phyloP scores from a whole-genome alignment of 495 filamentous ascomycete genomes.

The Hypoxylon cercidicola region DNA sequence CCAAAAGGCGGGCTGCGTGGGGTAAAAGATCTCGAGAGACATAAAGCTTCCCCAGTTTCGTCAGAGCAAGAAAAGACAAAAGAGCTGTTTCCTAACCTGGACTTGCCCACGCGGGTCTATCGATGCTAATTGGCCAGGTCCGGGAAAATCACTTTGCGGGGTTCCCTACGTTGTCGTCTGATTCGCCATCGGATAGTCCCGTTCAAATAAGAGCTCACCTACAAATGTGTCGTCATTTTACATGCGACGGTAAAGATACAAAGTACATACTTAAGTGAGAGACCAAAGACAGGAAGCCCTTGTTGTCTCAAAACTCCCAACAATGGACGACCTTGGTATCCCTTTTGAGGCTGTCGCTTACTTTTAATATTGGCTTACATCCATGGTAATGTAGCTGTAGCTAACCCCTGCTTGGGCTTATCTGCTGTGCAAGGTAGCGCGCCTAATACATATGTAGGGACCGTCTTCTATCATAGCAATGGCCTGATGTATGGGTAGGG shows the following conservation, averaged over 20 bases:
- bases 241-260: conserved; percentile 1
- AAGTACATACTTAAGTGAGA: not conserved
- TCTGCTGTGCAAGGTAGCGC: not conserved
- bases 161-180: conserved; percentile 7
- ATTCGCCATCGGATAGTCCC: conserved; percentile 28
- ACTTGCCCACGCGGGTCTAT: conserved; percentile 2
- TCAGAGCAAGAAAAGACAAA: not conserved
- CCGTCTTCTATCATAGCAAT: not conserved
- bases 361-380: no score
- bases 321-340: no score
- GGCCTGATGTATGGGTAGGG: not conserved
- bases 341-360: no score
- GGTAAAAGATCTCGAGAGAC: no score
- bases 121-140: conserved; percentile 18
- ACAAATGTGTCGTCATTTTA: conserved; percentile 28
- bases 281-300: no score
- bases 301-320: no score
- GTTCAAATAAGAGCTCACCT: not conserved
- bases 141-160: conserved; percentile 26
- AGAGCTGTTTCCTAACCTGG: conserved; percentile 31
- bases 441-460: not conserved
- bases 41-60: no score
- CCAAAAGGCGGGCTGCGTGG: no score
- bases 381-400: no score
- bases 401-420: not conserved